These are phyloP conservation scores for Aspergillus hancockii DNA, from an alignment of 495 filamentous ascomycete genomes.

Conservation along the genomic window DNA sequence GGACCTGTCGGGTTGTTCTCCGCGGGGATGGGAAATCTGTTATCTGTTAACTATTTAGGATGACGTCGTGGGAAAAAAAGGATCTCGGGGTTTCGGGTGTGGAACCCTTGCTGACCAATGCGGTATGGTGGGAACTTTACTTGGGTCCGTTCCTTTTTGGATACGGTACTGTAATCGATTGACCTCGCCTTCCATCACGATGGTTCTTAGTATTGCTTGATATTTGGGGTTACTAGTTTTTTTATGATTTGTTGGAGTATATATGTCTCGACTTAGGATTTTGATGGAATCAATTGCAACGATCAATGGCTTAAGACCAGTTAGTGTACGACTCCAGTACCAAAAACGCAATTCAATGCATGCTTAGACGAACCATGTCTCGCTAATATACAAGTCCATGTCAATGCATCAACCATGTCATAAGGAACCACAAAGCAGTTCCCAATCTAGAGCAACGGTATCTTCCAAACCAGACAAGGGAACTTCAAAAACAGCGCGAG, in stretches of 20 bases:
- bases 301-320: not conserved
- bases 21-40: not conserved
- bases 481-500: not conserved
- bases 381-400: slow-evolving; percentile 5
- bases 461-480: not conserved
- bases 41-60: not conserved
- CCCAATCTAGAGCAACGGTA: not conserved
- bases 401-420: slow-evolving; percentile 11
- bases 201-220: too few species aligned
- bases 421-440: not conserved
- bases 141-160: not conserved
- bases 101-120: not conserved
- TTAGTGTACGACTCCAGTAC: too few species aligned
- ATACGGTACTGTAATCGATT: too few species aligned
- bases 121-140: not conserved
- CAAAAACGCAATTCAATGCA: not conserved
- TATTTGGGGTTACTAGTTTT: too few species aligned
- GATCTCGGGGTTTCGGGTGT: not conserved
- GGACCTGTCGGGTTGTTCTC: not conserved
- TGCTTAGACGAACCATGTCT: slow-evolving; percentile 2
- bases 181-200: too few species aligned
- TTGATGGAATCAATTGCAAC: not conserved
- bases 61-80: slow-evolving; percentile 3
- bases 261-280: too few species aligned
- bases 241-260: too few species aligned